Percentiles rank a stretch among this genome's conserved stretches.
phyloP scores from a whole-genome alignment of 2,329 filamentous ascomycete species.

The Calonectria ilicicola region DNA sequence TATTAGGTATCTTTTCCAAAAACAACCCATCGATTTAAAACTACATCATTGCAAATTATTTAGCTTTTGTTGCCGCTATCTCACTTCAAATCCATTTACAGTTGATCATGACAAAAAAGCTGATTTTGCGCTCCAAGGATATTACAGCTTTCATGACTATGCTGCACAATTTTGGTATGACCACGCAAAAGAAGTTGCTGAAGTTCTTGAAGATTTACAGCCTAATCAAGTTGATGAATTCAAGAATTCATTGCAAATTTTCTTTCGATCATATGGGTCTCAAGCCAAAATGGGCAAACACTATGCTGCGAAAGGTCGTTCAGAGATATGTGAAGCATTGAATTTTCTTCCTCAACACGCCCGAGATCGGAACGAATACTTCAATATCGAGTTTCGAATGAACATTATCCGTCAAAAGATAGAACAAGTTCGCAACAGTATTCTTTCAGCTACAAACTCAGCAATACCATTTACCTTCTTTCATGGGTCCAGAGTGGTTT shows the following conservation, averaged over 20 bases:
- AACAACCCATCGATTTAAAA: background rate
- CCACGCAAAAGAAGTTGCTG: background rate
- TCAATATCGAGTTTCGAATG: constrained; percentile 11
- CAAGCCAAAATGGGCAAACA: background rate
- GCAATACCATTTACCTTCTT: background rate
- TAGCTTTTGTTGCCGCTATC: constrained; percentile 13
- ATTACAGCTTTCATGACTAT: constrained; percentile 25
- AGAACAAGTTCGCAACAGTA: background rate
- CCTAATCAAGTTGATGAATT: background rate
- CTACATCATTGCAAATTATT: constrained; percentile 8
- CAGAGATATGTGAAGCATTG: background rate
- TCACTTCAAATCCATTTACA: constrained; percentile 18
- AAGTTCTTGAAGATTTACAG: background rate
- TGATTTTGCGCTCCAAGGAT: background rate
- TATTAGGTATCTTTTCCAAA: constrained; percentile 16
- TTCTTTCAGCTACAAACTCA: no score
- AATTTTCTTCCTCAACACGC: background rate
- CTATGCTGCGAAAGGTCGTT: no score
- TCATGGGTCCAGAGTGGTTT: background rate
- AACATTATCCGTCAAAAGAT: constrained; percentile 15
- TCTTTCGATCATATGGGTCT: background rate
- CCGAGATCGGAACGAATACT: background rate
- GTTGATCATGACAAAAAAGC: background rate
- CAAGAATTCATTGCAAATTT: background rate
- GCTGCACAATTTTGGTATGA: constrained; percentile 23